A percentile compares a stretch with the other conserved stretches of the same genome.
Evolutionary conservation across 2,329 filamentous ascomycete genomes (phyloP).

Genomic region (Hymenoscyphus albidus): DNA sequence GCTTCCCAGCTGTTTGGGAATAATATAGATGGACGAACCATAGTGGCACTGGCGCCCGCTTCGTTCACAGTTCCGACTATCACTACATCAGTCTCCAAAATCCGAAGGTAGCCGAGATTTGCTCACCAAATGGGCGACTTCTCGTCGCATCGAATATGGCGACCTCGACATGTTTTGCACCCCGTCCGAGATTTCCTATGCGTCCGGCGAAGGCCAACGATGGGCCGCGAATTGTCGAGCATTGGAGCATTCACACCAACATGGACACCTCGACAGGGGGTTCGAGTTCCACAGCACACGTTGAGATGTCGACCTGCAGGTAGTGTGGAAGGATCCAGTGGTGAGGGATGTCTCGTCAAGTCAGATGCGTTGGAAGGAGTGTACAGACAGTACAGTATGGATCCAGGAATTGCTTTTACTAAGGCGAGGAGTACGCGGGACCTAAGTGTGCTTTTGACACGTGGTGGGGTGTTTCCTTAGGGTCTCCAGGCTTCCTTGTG

Average conservation of each 20-base stretch:
- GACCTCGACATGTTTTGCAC: slow-evolving; percentile 12
- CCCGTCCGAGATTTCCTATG: slow-evolving; percentile 12
- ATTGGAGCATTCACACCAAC: neutral
- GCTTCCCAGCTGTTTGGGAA: neutral
- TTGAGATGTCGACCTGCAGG: neutral
- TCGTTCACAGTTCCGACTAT: slow-evolving; percentile 14
- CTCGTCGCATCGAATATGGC: slow-evolving; percentile 15
- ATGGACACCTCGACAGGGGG: neutral
- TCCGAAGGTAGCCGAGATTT: neutral
- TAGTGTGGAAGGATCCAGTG: neutral
- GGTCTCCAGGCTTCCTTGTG: slow-evolving; percentile 1
- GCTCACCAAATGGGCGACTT: slow-evolving; percentile 12
- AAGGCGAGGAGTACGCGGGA: neutral
- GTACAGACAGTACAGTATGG: neutral
- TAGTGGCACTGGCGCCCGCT: slow-evolving; percentile 13
- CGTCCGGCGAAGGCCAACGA: slow-evolving; percentile 11
- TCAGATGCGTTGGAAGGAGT: neutral
- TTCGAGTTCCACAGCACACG: neutral
- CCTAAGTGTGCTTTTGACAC: slow-evolving; percentile 1
- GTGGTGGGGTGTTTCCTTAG: neutral
- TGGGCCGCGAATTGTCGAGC: slow-evolving; percentile 8
- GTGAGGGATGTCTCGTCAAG: neutral
- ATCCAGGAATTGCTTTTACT: neutral
- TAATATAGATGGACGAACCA: slow-evolving; percentile 2
- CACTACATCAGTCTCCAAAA: neutral